These are phyloP conservation scores for Claviceps digitariae DNA, from an alignment of 2,329 filamentous ascomycete genomes.

Conservation along the genomic window DNA sequence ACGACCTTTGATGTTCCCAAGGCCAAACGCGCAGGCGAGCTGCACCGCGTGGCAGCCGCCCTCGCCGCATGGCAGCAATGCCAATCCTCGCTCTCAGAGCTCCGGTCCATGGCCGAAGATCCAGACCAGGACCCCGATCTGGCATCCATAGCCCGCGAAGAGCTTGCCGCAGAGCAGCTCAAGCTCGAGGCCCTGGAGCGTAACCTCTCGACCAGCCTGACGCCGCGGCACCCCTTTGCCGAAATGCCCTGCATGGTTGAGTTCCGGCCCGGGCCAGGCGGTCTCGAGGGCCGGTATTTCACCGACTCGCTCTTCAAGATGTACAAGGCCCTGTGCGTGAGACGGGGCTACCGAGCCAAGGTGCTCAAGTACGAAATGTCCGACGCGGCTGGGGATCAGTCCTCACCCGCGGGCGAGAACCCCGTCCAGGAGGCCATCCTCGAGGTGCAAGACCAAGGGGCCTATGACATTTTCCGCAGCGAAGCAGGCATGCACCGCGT, in stretches of 20 bases:
- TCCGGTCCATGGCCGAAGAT: conserved; percentile 32
- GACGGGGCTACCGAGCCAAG: conserved; percentile 49
- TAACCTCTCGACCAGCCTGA: conserved; percentile 61
- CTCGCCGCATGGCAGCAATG: conserved; percentile 45
- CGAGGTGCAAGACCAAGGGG: conserved; percentile 61
- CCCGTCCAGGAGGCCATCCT: conserved; percentile 79
- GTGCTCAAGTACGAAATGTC: conserved; percentile 70
- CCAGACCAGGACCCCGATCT: conserved; percentile 52
- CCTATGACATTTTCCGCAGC: conserved; percentile 69
- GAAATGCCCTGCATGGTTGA: conserved; percentile 83
- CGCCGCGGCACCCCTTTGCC: conserved; percentile 81
- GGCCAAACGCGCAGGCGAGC: conserved; percentile 48
- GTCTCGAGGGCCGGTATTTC: conserved; percentile 82
- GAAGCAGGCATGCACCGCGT: conserved; percentile 94
- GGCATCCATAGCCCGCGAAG: conserved; percentile 64
- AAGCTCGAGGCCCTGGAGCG: conserved; percentile 50
- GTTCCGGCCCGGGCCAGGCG: conserved; percentile 82
- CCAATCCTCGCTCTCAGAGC: conserved; percentile 38
- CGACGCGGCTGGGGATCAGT: conserved; percentile 46
- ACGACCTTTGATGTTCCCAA: conserved; percentile 41
- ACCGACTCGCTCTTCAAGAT: conserved; percentile 77
- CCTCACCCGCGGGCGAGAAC: conserved; percentile 43
- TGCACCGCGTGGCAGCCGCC: conserved; percentile 42
- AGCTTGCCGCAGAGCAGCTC: conserved; percentile 53
- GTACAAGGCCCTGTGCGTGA: conserved; percentile 70